phyloP scores from a whole-genome alignment of 208 protist genomes.

The Phytomonas sp. region DNA sequence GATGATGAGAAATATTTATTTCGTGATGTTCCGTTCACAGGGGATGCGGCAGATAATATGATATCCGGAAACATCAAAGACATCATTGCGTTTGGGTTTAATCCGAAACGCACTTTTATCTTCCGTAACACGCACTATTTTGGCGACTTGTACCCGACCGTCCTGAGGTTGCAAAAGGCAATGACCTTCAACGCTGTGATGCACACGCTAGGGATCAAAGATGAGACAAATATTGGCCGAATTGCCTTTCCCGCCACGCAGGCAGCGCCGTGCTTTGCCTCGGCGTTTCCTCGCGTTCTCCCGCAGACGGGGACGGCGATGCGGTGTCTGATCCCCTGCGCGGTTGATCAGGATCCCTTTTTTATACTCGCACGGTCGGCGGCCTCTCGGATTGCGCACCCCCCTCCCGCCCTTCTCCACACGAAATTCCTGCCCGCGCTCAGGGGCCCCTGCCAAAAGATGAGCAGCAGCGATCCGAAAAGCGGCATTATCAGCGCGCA shows the following conservation, averaged over 20 bases:
- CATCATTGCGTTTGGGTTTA: slow-evolving; percentile 99
- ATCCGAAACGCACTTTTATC: slow-evolving; percentile 97
- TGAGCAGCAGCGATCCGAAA: slow-evolving; percentile 90
- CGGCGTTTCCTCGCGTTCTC: slow-evolving; percentile 67
- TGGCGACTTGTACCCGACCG: slow-evolving; percentile 92
- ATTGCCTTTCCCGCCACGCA: slow-evolving; percentile 96
- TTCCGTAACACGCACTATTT: slow-evolving; percentile 98
- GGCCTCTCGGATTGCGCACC: slow-evolving; percentile 83
- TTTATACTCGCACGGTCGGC: slow-evolving; percentile 97
- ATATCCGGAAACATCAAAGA: slow-evolving; percentile 96
- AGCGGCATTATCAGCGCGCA: slow-evolving; percentile 94
- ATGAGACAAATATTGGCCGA: slow-evolving; percentile 92
- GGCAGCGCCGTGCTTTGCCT: slow-evolving; percentile 94
- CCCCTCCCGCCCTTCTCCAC: slow-evolving; percentile 95
- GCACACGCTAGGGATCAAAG: slow-evolving; percentile 91
- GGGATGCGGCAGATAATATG: slow-evolving; percentile 71
- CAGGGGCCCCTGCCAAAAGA: slow-evolving; percentile 94
- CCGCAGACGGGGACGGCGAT: slow-evolving; percentile 19
- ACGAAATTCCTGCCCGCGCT: slow-evolving; percentile 97
- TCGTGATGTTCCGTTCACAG: slow-evolving; percentile 85
- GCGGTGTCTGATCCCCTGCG: slow-evolving; percentile 97
- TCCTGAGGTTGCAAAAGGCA: slow-evolving; percentile 88
- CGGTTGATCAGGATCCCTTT: slow-evolving; percentile 97
- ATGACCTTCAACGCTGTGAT: slow-evolving; percentile 90
- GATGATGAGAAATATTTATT: slow-evolving; percentile 99